Base-by-base conservation (phyloP, 2,329 filamentous ascomycete genomes). In the Pezicula carpinea region DNA sequence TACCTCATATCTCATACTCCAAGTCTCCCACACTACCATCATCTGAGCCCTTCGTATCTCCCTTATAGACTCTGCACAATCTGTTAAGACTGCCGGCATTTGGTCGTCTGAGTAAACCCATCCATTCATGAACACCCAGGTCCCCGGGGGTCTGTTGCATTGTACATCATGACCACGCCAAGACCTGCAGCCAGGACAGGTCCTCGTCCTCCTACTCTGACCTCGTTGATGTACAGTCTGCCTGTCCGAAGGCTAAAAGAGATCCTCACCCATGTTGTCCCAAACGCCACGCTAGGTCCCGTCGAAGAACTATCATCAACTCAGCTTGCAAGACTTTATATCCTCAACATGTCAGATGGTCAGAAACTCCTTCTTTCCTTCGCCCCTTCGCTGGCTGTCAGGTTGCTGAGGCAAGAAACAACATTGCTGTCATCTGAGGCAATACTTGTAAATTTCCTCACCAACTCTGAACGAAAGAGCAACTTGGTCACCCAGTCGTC, bases 371-470 rank as follows among this genome's bases (percentile, higher is more conserved):
- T 64, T 10, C 51, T 63, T 8, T 57, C 59, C 2, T 57, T 58
- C 32, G 56, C 59, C 4, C 61, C 61, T 41, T 59, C 52, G 41
- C 49, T 59, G 13, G 43, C 55, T 10, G 52, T 60, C 1, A 53
- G 60, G n/a, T 42, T 64, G 15, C 49, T 64, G 23, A 51, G 62
- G 43, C 59, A 63, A 39, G 62, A 64, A 46, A 46, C 53, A 17
- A 54, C 54, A 1, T 48, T 64, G 14, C 47, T 63, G 23, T 54
- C 53, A 18, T 59, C 59, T 17, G 62, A 64, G 52, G 62, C 62
- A 47, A 51, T 43, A 11, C 50, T 64, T 6, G 35, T 63, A 6
- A 42, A 54, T 36, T 64, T 63, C 46, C 45, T 64, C 14, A 32
- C 53, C 17, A 36, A 41, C 11, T 52, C 57, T 21, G 46, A 47